Base-by-base conservation (phyloP, 768 basidiomycete species). In the Mycena rebaudengoi region DNA sequence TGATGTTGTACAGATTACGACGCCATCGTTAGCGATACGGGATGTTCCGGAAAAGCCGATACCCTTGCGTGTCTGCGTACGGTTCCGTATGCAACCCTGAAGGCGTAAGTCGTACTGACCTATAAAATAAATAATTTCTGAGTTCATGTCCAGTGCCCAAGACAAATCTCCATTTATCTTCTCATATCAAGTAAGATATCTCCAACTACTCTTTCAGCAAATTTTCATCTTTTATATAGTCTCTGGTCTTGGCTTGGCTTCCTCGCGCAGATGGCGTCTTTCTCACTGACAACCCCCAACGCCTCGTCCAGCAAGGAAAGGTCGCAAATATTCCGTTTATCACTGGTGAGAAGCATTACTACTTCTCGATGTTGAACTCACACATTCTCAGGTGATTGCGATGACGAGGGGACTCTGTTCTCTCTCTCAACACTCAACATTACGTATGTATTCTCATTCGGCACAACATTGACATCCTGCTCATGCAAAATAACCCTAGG, bases 181-280 rank as follows among this genome's bases (percentile, higher is more conserved):
- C 35, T 48, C 73, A 6, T 83, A 79, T 59, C 80, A 83, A 74
- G 80, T 82, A 35, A 12, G 66, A 51, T 30, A 16, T 12, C 33
- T 23, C 18, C 20, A 18, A 18, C 30, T 54, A 16, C n/a, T 51
- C 18, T 21, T 28, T 33, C 23, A 20, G 7, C 26, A 2, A 13
- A 32, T 30, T 29, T 29, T 1, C n/a, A 16, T 26, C 35, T 14
- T 40, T 29, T 37, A 11, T 28, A 13, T 26, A 86, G 85, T 79
- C 83, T 1, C 69, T 84, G 46, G 73, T 71, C 30, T 72, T 85
- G 35, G 78, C 84, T 0, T 89, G 82, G 82, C 67, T 80, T 12
- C 63, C 63, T 14, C 63, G 63, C 3, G 56, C 29, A 1, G 63
- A 64, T 6, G 63, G 63, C 0, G 35, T 43, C 0, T 64, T 64